These are phyloP conservation scores for Pseudogymnoascus destructans DNA, from an alignment of 2,329 filamentous ascomycete genomes.

Conservation along the genomic window DNA sequence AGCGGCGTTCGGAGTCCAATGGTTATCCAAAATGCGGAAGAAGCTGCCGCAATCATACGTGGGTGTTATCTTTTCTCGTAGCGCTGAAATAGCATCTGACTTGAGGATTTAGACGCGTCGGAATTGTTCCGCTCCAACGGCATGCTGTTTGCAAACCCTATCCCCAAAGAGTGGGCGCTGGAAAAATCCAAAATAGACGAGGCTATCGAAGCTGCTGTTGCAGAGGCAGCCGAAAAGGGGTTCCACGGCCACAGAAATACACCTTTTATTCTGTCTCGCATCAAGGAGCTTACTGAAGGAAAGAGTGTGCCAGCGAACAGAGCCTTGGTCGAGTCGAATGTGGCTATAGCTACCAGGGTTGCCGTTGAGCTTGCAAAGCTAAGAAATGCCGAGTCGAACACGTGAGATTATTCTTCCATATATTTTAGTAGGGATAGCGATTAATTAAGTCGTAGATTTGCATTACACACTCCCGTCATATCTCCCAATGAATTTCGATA, in stretches of 20 bases:
- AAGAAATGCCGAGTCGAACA: constrained; percentile 28
- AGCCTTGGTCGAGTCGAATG: constrained; percentile 54
- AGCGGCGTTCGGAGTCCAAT: constrained; percentile 71
- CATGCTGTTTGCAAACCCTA: constrained; percentile 75
- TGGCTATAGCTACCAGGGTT: constrained; percentile 49
- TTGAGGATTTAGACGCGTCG: constrained; percentile 46
- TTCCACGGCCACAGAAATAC: constrained; percentile 54
- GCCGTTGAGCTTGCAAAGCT: constrained; percentile 48
- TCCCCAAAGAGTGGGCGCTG: constrained; percentile 46
- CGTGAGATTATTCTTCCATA: constrained; percentile 28
- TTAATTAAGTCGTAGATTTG: constrained; percentile 9
- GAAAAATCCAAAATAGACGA: constrained; percentile 44
- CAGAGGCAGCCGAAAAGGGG: constrained; percentile 39
- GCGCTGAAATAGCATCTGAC: background rate
- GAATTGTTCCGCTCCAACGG: constrained; percentile 51
- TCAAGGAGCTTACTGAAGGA: constrained; percentile 53
- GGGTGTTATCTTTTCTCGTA: constrained; percentile 24
- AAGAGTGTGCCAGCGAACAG: constrained; percentile 50
- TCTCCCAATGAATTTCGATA: background rate
- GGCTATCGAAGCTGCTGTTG: constrained; percentile 42
- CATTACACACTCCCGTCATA: constrained; percentile 4
- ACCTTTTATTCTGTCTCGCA: constrained; percentile 53
- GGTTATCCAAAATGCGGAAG: constrained; percentile 58
- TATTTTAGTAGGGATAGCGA: constrained; percentile 9
- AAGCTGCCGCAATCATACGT: constrained; percentile 82